Conservation (phyloP, 2,329 filamentous ascomycete genomes). For the Ophiostoma sp. region DNA sequence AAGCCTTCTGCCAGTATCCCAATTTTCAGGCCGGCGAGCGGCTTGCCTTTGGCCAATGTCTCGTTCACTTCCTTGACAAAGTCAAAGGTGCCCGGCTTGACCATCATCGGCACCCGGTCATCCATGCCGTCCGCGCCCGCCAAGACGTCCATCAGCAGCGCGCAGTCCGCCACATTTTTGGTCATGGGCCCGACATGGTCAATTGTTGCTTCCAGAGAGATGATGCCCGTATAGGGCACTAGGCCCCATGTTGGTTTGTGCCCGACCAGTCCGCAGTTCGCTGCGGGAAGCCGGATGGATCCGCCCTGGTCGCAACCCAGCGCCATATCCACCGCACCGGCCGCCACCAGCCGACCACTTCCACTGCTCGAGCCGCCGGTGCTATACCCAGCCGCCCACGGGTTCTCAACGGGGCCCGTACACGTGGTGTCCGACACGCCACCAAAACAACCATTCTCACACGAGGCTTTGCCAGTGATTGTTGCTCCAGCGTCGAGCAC, state of each 20-base stretch:
- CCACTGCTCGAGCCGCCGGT: slow-evolving; percentile 75
- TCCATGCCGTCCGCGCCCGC: slow-evolving; percentile 53
- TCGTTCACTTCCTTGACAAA: slow-evolving; percentile 36
- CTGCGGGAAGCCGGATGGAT: slow-evolving; percentile 61
- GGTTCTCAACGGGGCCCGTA: slow-evolving; percentile 72
- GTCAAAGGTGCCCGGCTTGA: slow-evolving; percentile 37
- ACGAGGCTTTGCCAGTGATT: slow-evolving; percentile 72
- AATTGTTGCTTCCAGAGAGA: slow-evolving; percentile 41
- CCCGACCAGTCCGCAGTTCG: slow-evolving; percentile 44
- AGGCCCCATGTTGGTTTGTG: slow-evolving; percentile 51
- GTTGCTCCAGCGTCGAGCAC: slow-evolving; percentile 64
- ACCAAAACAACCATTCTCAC: slow-evolving; percentile 66
- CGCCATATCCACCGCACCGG: slow-evolving; percentile 39
- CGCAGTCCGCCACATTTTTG: slow-evolving; percentile 44
- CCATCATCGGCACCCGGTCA: slow-evolving; percentile 43
- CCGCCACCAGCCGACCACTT: slow-evolving; percentile 49
- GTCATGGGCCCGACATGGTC: slow-evolving; percentile 51
- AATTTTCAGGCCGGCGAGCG: slow-evolving; percentile 42
- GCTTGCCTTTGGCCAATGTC: slow-evolving; percentile 28
- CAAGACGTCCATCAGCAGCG: slow-evolving; percentile 42
- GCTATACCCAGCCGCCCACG: slow-evolving; percentile 71
- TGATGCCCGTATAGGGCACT: slow-evolving; percentile 51
- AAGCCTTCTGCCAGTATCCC: slow-evolving; percentile 49
- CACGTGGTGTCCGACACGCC: slow-evolving; percentile 60
- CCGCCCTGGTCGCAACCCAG: slow-evolving; percentile 73